Evolutionary conservation across 1,284 basidiomycete genomes (phyloP).

Genomic region (Pseudozyma hubeiensis): DNA sequence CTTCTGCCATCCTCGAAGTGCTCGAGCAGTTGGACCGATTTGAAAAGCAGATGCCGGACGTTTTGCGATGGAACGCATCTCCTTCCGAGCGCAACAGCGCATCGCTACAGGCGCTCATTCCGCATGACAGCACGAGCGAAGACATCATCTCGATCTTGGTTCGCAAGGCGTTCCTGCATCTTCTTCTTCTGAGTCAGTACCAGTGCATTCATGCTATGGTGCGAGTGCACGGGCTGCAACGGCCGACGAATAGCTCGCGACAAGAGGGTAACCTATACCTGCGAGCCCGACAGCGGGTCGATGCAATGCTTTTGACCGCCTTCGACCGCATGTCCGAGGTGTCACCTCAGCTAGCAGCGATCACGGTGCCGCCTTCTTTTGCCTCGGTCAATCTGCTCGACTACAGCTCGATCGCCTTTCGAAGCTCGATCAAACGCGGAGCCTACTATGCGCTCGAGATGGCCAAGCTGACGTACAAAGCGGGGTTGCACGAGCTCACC

Average conservation of each 20-base stretch:
- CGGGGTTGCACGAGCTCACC: slow-evolving; percentile 35
- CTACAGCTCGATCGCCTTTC: slow-evolving; percentile 44
- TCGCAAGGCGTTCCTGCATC: slow-evolving; percentile 34
- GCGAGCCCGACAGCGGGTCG: slow-evolving; percentile 30
- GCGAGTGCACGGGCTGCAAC: slow-evolving; percentile 30
- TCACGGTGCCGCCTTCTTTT: slow-evolving; percentile 26
- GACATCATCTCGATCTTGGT: slow-evolving; percentile 41
- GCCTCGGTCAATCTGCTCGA: slow-evolving; percentile 33
- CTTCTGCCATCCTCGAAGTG: slow-evolving; percentile 31
- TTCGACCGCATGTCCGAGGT: slow-evolving; percentile 35
- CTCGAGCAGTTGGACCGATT: slow-evolving; percentile 38
- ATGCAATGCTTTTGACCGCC: slow-evolving; percentile 28
- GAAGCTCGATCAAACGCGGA: slow-evolving; percentile 29
- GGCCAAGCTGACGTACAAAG: slow-evolving; percentile 30
- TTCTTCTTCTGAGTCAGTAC: slow-evolving; percentile 36
- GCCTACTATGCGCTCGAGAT: slow-evolving; percentile 42
- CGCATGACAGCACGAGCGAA: slow-evolving; percentile 27
- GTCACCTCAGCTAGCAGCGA: slow-evolving; percentile 33
- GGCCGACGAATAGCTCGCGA: slow-evolving; percentile 19
- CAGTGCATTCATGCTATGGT: slow-evolving; percentile 35
- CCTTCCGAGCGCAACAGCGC: slow-evolving; percentile 1
- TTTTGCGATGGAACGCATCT: slow-evolving; percentile 22
- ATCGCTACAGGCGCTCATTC: slow-evolving; percentile 19
- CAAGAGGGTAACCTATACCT: slow-evolving; percentile 24
- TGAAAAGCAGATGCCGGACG: slow-evolving; percentile 38